phyloP scores from a whole-genome alignment of 306 rosid species.

The Alnus rubra region DNA sequence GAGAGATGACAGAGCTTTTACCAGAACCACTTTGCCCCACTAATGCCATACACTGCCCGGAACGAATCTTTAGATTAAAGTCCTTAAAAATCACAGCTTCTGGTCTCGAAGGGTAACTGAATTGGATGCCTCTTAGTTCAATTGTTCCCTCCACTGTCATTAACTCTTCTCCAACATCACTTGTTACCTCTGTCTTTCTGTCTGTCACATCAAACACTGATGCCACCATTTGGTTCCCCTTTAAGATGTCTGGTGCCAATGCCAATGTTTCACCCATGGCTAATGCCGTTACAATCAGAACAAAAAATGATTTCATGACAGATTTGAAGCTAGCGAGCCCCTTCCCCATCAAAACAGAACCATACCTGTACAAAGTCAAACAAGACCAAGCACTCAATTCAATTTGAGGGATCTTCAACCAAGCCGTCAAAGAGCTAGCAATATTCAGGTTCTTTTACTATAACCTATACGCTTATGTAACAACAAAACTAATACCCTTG shows the following conservation, averaged over 20 bases:
- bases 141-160: slow-evolving; percentile 74
- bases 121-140: slow-evolving; percentile 71
- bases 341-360: slow-evolving; percentile 85
- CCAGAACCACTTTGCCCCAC: slow-evolving; percentile 99
- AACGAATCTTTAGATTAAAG: slow-evolving; percentile 69
- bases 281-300: slow-evolving; percentile 80
- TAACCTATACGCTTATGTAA: too few species aligned
- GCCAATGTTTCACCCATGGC: slow-evolving; percentile 97
- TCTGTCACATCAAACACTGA: slow-evolving; percentile 85
- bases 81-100: slow-evolving; percentile 79
- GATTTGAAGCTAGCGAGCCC: slow-evolving; percentile 89
- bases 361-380: slow-evolving; percentile 68
- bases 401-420: not conserved
- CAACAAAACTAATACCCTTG: too few species aligned
- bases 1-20: slow-evolving; percentile 93
- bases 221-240: slow-evolving; percentile 94
- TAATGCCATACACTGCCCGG: slow-evolving; percentile 78
- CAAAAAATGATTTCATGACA: slow-evolving; percentile 93
- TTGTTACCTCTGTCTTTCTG: slow-evolving; percentile 59
- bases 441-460: too few species aligned
- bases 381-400: slow-evolving; percentile 15
- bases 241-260: slow-evolving; percentile 86
- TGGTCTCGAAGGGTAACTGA: slow-evolving; percentile 91
- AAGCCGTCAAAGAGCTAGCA: too few species aligned
- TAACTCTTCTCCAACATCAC: slow-evolving; percentile 72